These are phyloP conservation scores for Scheffersomyces ergatensis DNA, from an alignment of 805 yeast genomes.

Conservation along the genomic window DNA sequence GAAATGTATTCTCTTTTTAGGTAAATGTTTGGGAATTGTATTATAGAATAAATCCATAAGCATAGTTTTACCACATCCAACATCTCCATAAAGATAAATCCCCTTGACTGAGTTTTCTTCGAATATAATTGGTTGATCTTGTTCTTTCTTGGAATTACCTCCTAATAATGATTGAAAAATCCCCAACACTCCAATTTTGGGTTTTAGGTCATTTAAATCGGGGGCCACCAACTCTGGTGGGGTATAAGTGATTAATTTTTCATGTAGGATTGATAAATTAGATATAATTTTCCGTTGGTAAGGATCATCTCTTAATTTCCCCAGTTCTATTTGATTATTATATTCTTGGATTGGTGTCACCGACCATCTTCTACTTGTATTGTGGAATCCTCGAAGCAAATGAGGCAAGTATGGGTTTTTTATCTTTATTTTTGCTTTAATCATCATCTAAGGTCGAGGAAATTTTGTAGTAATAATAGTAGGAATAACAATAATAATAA, in stretches of 20 bases:
- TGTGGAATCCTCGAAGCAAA: no score
- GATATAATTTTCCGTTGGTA: slow-evolving; percentile 75
- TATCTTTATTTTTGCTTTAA: no score
- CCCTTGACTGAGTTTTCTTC: slow-evolving; percentile 59
- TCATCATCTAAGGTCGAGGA: no score
- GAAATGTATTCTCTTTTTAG: slow-evolving; percentile 84
- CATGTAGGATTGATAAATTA: slow-evolving; percentile 59
- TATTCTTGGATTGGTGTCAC: slow-evolving; percentile 53
- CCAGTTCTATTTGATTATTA: slow-evolving; percentile 45
- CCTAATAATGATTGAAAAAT: slow-evolving; percentile 23
- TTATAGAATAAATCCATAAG: slow-evolving; percentile 91
- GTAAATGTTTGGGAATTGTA: slow-evolving; percentile 74
- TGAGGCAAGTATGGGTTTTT: no score
- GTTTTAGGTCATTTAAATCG: slow-evolving; percentile 46
- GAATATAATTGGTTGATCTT: not conserved
- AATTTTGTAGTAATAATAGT: no score
- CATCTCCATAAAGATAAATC: slow-evolving; percentile 92
- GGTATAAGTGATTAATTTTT: slow-evolving; percentile 47
- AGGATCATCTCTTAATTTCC: slow-evolving; percentile 65
- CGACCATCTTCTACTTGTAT: no score
- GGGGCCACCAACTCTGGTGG: slow-evolving; percentile 65
- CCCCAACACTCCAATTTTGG: slow-evolving; percentile 44
- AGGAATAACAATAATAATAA: no score
- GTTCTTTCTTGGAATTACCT: not conserved
- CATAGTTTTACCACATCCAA: slow-evolving; percentile 98